Base-by-base conservation (phyloP, 192 early-diverging fungal genomes). In the Entomortierella lignicola region DNA sequence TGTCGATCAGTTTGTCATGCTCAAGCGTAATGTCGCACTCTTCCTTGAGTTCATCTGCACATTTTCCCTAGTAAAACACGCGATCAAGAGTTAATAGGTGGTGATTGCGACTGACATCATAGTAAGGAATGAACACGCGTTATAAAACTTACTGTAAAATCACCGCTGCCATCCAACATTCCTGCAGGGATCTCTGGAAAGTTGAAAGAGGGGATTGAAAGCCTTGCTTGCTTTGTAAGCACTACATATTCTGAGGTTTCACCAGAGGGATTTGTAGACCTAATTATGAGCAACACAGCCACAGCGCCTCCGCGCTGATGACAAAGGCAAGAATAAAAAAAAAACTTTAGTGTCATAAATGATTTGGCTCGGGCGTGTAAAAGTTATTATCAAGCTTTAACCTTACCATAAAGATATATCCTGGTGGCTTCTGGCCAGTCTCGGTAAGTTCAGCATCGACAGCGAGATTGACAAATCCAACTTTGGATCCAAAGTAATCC, bases 401-500 rank as follows among this genome's bases (percentile, higher is more conserved):
- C 41, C 29, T 21, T 83, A 90, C 89, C 89, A 93, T 88, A 80
- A 96, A 96, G 43, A 94, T 87, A 39, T 94, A 82, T 0, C 94
- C 94, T 4, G 94, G 95, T 1, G 91, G 72, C 26, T 66, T 71
- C 26, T 81, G 82, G 8, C 83, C 85, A n/a, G 82, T 83, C 25
- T 89, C 84, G 17, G 60, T 66, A 13, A 84, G 71, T 23, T 63
- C 44, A 0, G 89, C 90, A 54, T 90, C 84, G 2, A 87, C 84
- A 34, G 81, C 68, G 44, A 95, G 86, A 74, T 96, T 95, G 5
- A 93, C 58, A 66, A 96, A 96, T 15, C 95, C 94, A 58, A 94
- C 73, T 0, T 87, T 86, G 11, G 81, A 66, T 10, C 84, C 80
- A 32, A 96, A 96, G 31, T 82, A 73, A 63, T 94, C 95, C n/a